These are phyloP conservation scores for Ramichloridium luteum DNA, from an alignment of 2,329 filamentous ascomycete genomes.

Conservation along the genomic window DNA sequence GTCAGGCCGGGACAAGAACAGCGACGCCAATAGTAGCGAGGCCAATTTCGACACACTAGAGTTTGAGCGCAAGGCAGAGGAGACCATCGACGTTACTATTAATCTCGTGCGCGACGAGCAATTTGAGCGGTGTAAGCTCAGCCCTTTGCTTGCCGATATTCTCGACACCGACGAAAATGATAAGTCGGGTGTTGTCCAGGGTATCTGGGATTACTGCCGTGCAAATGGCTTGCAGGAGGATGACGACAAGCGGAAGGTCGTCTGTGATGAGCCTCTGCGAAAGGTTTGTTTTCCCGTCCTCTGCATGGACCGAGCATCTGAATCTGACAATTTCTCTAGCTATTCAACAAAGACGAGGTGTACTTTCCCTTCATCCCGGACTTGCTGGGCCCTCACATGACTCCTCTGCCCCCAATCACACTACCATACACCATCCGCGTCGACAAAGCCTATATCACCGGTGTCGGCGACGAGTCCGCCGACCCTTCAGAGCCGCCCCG, in stretches of 20 bases:
- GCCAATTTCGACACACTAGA: conserved; percentile 82
- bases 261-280: conserved; percentile 72
- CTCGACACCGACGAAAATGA: conserved; percentile 81
- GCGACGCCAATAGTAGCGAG: conserved; percentile 45
- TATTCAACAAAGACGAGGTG: conserved; percentile 60
- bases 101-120: conserved; percentile 75
- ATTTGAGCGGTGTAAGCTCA: conserved; percentile 73
- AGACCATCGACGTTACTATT: conserved; percentile 83
- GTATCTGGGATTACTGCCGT: conserved; percentile 90
- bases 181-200: conserved; percentile 75
- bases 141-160: conserved; percentile 65
- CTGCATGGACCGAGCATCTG: no score
- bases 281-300: conserved; percentile 43
- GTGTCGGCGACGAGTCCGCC: conserved; percentile 46
- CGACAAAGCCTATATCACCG: conserved; percentile 45
- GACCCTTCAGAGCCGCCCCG: conserved; percentile 5
- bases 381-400: conserved; percentile 59
- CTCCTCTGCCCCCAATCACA: conserved; percentile 66
- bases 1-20: conserved; percentile 34
- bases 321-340: conserved; percentile 33
- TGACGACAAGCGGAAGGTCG: conserved; percentile 84
- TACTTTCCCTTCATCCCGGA: conserved; percentile 77
- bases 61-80: conserved; percentile 83
- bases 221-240: conserved; percentile 79
- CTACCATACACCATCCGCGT: conserved; percentile 89